These are phyloP conservation scores for Vachellia pachyceras DNA, from an alignment of 306 rosid species.

Conservation along the genomic window DNA sequence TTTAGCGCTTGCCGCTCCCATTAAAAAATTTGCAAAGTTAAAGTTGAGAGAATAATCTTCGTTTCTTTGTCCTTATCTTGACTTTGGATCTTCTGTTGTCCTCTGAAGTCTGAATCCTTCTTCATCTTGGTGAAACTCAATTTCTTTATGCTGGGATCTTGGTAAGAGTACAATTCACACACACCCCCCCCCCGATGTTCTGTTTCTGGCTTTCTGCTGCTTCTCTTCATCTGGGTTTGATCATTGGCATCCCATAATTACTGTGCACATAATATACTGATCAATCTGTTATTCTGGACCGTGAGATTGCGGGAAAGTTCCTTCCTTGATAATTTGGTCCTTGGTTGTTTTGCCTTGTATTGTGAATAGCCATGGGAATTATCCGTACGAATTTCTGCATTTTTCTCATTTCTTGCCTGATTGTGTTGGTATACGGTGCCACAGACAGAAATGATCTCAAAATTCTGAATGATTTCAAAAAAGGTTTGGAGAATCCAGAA, in stretches of 20 bases:
- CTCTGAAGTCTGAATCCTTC: slow-evolving; percentile 24
- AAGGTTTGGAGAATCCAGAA: slow-evolving; percentile 71
- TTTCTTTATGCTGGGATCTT: slow-evolving; percentile 13
- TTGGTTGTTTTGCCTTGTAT: not conserved
- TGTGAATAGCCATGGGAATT: slow-evolving; percentile 45
- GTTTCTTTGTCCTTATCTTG: slow-evolving; percentile 20
- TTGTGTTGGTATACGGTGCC: slow-evolving; percentile 41
- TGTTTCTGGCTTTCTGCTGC: slow-evolving; percentile 20
- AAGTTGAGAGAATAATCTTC: slow-evolving; percentile 26
- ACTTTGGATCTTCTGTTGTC: slow-evolving; percentile 8
- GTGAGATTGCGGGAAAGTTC: slow-evolving; percentile 24
- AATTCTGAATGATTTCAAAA: slow-evolving; percentile 66
- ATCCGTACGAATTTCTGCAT: slow-evolving; percentile 18
- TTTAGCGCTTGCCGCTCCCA: not conserved
- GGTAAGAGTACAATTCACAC: not conserved
- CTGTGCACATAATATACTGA: not conserved
- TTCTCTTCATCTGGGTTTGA: slow-evolving; percentile 30
- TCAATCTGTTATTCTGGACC: slow-evolving; percentile 36
- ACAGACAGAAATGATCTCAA: slow-evolving; percentile 68
- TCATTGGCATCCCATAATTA: slow-evolving; percentile 9
- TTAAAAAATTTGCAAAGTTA: not conserved
- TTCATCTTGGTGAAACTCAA: not conserved
- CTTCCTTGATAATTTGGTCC: slow-evolving; percentile 21
- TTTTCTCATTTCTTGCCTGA: slow-evolving; percentile 34
- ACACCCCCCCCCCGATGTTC: slow-evolving; percentile 19